Base-by-base conservation (phyloP, 805 yeast species). In the Barnettozyma sucrosica region DNA sequence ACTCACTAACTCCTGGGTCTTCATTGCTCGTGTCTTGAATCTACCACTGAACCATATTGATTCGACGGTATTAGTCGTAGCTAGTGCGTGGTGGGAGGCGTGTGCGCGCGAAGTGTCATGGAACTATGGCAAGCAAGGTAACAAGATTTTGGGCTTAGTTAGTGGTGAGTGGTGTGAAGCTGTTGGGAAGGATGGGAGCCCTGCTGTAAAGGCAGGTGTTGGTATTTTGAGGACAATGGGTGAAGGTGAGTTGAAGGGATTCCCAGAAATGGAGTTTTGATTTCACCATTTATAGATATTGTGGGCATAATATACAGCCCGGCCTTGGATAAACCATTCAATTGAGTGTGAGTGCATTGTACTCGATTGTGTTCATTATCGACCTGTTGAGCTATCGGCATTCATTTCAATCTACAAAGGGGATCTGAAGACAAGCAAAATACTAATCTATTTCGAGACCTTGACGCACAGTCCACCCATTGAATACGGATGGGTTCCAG, bases 11-110 rank as follows among this genome's bases (percentile, higher is more conserved):
- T 69, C 76, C 21, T 92, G 98, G 98, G 67, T 57, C 28, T 75
- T 88, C 62, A 54, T 85, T n/a, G 83, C 96, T 0, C 69, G 97
- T 39, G 63, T 79, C 44, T 69, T 85, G 38, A 89, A 93, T 65
- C 67, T 75, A 0, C 75, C 80, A 1, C 30, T 59, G 3, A 67
- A 68, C 0, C 62, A 76, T 13, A 59, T 89, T 11, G 69, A 79
- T 0, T 83, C 87, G 53, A 76, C 84, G 1, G 96, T 90, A 62
- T 90, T 74, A 59, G 71, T 80, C 0, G 77, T 84, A 2, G 74
- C 81, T 4, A 83, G 88, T 2, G 78, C 85, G 30, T 90, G 97
- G 97, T 89, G 97, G 96, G 98, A 93, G 54, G 80, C 89, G 5
- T 73, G 84, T 43, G 90, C 86, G 0, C 51, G 55, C 8, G 71